phyloP scores from a whole-genome alignment of 345 rosid species.

The Fremontodendron californicum region DNA sequence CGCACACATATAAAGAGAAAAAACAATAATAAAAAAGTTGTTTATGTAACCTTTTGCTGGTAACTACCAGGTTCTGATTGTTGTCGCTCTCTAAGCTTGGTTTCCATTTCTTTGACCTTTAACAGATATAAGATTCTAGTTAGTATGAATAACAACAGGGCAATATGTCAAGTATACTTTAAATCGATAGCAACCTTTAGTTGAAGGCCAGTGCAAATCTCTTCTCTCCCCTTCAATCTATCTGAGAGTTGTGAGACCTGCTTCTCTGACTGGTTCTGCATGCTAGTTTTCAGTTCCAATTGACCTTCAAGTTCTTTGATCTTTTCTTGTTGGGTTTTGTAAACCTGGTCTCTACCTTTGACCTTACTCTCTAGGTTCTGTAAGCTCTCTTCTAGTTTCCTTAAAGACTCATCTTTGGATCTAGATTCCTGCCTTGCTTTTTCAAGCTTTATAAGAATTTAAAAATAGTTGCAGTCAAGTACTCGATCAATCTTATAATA shows the following conservation, averaged over 20 bases:
- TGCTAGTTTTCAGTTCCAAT: conserved; percentile 43
- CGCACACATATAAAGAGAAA: neutral
- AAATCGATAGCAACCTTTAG: conserved; percentile 50
- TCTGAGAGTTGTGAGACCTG: conserved; percentile 48
- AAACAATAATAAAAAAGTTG: conserved; percentile 3
- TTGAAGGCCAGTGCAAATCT: conserved; percentile 55
- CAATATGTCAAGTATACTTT: neutral
- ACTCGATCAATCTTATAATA: neutral
- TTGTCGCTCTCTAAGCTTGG: conserved; percentile 56
- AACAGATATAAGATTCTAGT: neutral
- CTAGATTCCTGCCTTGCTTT: conserved; percentile 76
- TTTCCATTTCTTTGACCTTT: conserved; percentile 75
- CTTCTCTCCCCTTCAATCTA: conserved; percentile 66
- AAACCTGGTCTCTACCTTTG: conserved; percentile 59
- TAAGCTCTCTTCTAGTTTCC: conserved; percentile 72
- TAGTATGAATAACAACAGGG: neutral
- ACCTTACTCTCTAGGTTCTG: conserved; percentile 67
- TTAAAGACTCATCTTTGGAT: conserved; percentile 70
- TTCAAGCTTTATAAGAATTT: conserved; percentile 49
- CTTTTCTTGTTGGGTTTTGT: conserved; percentile 64
- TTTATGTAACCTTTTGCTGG: conserved; percentile 50
- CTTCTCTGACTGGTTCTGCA: conserved; percentile 21
- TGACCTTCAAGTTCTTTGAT: conserved; percentile 82
- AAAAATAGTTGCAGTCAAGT: conserved; percentile 16
- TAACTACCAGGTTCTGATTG: conserved; percentile 47